Conservation (phyloP, 176 grass and related monocot genomes). For the Ampelocalamus luodianensis region DNA sequence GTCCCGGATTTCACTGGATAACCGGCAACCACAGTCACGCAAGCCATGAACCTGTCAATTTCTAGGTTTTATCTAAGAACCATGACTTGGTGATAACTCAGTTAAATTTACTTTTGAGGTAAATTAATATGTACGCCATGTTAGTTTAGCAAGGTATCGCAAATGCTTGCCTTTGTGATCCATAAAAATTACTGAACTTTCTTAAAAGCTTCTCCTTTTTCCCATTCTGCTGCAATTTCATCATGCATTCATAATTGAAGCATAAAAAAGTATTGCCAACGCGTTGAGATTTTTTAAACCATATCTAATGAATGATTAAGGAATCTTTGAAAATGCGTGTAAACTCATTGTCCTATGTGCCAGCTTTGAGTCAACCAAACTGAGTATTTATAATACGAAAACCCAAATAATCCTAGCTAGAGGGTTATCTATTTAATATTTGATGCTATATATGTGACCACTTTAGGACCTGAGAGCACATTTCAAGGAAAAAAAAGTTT, state of each 20-base stretch:
- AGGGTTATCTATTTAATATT: background rate
- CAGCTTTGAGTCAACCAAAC: constrained; percentile 28
- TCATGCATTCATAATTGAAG: background rate
- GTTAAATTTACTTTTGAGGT: background rate
- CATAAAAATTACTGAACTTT: no score
- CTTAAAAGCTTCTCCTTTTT: no score
- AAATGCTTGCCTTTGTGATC: background rate
- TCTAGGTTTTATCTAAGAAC: background rate
- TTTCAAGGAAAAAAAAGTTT: no score
- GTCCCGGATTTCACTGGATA: background rate
- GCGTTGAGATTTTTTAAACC: background rate
- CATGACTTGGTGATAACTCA: background rate
- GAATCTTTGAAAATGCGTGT: constrained; percentile 1
- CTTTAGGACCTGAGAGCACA: no score
- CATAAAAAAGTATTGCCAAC: background rate
- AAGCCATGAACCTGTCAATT: background rate
- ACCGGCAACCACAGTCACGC: background rate
- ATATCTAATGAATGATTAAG: constrained; percentile 30
- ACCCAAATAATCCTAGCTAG: background rate
- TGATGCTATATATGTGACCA: no score
- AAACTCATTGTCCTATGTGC: background rate
- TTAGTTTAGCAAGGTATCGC: background rate
- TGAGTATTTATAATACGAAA: background rate
- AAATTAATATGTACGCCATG: background rate
- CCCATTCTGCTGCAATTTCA: background rate